phyloP scores from a whole-genome alignment of 2,329 filamentous ascomycete species.

The Paecilomyces variotii region DNA sequence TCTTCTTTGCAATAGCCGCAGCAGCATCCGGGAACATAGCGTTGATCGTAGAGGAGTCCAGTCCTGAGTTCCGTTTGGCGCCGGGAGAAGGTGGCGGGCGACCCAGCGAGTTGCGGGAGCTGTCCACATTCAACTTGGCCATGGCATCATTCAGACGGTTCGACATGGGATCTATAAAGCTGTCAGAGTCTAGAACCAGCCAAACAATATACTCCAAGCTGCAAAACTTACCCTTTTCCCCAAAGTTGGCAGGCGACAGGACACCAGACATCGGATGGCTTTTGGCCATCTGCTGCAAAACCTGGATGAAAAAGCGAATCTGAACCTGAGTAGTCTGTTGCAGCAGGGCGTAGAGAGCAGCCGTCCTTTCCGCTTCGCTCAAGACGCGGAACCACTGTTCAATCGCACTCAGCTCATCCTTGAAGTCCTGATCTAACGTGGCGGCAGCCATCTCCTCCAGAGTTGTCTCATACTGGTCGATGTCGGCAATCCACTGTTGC shows the following conservation, averaged over 20 bases:
- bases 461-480: constrained; percentile 98
- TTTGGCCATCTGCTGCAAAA: constrained; percentile 98
- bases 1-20: constrained; percentile 96
- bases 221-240: constrained; percentile 67
- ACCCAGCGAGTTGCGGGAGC: constrained; percentile 75
- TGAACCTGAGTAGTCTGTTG: constrained; percentile 99
- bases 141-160: constrained; percentile 93
- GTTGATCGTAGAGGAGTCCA: constrained; percentile 89
- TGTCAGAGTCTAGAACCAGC: constrained; percentile 10
- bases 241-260: constrained; percentile 85
- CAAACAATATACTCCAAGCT: constrained; percentile 1
- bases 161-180: constrained; percentile 77
- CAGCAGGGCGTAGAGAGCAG: constrained; percentile 85
- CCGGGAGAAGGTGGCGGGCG: constrained; percentile 71
- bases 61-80: constrained; percentile 85
- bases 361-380: constrained; percentile 92
- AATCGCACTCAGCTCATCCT: constrained; percentile 96
- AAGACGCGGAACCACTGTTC: constrained; percentile 99
- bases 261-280: constrained; percentile 95
- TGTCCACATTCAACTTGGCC: constrained; percentile 85
- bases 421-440: constrained; percentile 98
- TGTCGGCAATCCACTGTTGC: constrained; percentile 98
- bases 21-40: constrained; percentile 99
- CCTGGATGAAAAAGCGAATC: constrained; percentile 98
- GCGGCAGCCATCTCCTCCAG: constrained; percentile 98